A percentile compares a stretch with the other conserved stretches of the same genome.
Conservation (phyloP, 2,329 filamentous ascomycete genomes). For the Zelopaecilomyces penicillatus region DNA sequence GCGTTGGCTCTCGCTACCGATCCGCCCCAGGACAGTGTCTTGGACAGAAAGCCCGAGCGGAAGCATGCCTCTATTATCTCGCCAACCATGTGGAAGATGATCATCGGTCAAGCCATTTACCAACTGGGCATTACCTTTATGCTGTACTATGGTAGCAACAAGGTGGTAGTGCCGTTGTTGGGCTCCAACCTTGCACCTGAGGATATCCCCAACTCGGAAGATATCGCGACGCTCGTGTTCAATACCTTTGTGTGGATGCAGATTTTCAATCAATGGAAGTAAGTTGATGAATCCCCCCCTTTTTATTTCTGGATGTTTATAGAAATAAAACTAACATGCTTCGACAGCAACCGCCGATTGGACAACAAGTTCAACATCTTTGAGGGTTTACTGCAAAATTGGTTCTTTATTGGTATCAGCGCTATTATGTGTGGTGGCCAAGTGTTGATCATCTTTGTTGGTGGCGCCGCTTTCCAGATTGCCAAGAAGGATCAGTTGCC, state of each 20-base stretch:
- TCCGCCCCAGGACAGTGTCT: conserved; percentile 71
- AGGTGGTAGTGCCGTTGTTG: conserved; percentile 32
- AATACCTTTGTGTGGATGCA: conserved; percentile 99
- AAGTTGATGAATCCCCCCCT: conserved; percentile 29
- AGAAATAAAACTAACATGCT: conserved; percentile 12
- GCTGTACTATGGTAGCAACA: conserved; percentile 64
- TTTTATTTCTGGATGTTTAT: neutral
- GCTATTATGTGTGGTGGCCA: conserved; percentile 82
- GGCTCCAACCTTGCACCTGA: conserved; percentile 29
- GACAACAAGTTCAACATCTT: conserved; percentile 97
- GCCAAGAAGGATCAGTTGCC: conserved; percentile 50
- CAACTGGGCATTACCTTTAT: conserved; percentile 74
- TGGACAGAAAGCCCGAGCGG: conserved; percentile 63
- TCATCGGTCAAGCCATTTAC: conserved; percentile 83
- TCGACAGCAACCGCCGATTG: conserved; percentile 67
- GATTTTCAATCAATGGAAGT: conserved; percentile 97
- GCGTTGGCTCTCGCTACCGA: conserved; percentile 84
- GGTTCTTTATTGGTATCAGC: conserved; percentile 84
- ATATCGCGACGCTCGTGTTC: conserved; percentile 79
- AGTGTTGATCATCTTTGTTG: conserved; percentile 81
- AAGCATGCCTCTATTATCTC: conserved; percentile 62
- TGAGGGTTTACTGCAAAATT: conserved; percentile 75
- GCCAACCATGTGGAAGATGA: conserved; percentile 98
- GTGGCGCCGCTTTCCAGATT: conserved; percentile 73
- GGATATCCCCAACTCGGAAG: conserved; percentile 25